These are phyloP conservation scores for Kodamaea jinghongensis DNA, from an alignment of 805 yeast genomes.

Conservation along the genomic window DNA sequence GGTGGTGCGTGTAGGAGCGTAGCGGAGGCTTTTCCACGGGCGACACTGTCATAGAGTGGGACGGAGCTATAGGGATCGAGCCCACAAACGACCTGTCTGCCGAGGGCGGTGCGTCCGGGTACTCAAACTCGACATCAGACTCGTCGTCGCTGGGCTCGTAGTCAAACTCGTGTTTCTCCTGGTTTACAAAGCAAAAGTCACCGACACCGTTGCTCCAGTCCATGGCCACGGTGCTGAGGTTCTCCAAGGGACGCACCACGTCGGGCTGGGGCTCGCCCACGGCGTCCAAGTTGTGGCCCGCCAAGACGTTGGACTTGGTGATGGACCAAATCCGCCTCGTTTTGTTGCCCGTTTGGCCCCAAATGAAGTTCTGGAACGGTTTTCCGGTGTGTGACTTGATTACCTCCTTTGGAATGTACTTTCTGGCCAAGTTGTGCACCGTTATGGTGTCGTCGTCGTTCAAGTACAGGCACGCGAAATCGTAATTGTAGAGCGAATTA, in stretches of 20 bases:
- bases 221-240: conserved; percentile 48
- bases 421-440: conserved; percentile 67
- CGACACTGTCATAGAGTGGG: conserved; percentile 14
- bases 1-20: conserved; percentile 19
- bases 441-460: conserved; percentile 71
- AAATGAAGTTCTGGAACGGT: conserved; percentile 41
- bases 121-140: background rate
- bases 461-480: conserved; percentile 69
- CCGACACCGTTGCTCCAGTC: conserved; percentile 55
- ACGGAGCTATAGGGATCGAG: conserved; percentile 16
- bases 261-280: conserved; percentile 17
- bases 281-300: conserved; percentile 31
- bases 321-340: conserved; percentile 37
- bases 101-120: background rate
- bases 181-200: conserved; percentile 51
- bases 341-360: conserved; percentile 30
- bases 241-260: conserved; percentile 42
- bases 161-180: conserved; percentile 46
- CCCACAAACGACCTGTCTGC: conserved; percentile 11
- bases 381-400: conserved; percentile 47
- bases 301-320: conserved; percentile 38
- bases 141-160: conserved; percentile 11
- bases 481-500: conserved; percentile 48
- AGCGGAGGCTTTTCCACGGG: conserved; percentile 20
- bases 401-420: conserved; percentile 71